A percentile compares a stretch with the other conserved stretches of the same genome.
These are phyloP conservation scores for Fusarium lateritium DNA, from an alignment of 2,329 filamentous ascomycete species.

Conservation along the genomic window DNA sequence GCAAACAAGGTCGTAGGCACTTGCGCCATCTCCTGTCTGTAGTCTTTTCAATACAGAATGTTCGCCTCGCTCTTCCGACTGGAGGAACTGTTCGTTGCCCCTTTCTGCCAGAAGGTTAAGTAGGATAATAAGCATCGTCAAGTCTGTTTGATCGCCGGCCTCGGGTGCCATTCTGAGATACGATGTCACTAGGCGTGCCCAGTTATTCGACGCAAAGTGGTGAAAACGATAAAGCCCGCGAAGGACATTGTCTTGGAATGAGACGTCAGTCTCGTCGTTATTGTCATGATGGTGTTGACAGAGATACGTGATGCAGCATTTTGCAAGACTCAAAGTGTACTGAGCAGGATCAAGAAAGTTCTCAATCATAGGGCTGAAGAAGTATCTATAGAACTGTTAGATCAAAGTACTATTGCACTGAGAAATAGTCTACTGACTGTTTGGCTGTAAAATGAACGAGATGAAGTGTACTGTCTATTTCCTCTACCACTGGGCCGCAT, in stretches of 20 bases:
- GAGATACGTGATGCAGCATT: background rate
- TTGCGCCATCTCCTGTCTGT: rapidly evolving
- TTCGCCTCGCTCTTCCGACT: background rate
- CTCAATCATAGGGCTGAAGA: background rate
- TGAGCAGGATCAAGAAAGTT: background rate
- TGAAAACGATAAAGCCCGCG: conserved; percentile 26
- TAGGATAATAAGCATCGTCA: background rate
- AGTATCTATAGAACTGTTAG: background rate
- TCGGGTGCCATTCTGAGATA: background rate
- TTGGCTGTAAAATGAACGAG: conserved; percentile 55
- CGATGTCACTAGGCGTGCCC: background rate
- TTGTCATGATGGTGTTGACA: conserved; percentile 5
- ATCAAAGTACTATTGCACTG: too few species aligned
- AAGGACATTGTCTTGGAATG: background rate
- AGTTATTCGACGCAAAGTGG: background rate
- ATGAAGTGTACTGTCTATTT: conserved; percentile 47
- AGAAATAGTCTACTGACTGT: conserved; percentile 31
- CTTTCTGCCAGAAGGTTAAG: background rate
- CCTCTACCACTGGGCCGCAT: conserved; percentile 53
- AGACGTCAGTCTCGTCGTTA: background rate
- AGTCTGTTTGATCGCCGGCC: background rate
- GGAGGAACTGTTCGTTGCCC: background rate
- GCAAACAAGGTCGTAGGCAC: background rate
- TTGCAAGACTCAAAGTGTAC: background rate
- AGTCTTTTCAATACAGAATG: background rate